Base-by-base conservation (phyloP, 305 asterid species). In the Caryopteris hybrid region DNA sequence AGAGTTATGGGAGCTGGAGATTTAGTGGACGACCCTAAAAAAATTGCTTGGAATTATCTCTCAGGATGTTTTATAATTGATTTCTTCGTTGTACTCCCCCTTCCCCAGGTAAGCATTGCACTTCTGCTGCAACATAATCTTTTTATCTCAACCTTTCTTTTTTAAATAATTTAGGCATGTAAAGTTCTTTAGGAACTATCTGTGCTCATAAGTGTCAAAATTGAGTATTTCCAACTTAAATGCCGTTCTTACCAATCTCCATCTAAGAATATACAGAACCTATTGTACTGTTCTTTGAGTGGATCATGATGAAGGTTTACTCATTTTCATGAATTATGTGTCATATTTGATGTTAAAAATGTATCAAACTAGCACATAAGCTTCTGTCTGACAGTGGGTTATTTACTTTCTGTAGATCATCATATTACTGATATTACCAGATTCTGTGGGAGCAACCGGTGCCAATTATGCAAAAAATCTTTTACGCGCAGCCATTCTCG, bases 1-100 rank as follows among this genome's bases (percentile, higher is more conserved):
- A 73, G 82, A 85, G 95, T 92, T 33, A 83, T 77, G 70, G 98
- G 96, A 55, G 80, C 96, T 47, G 98, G 98, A 69, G 96, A 88
- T 64, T 80, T 92, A 58, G 92, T 76, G 13, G 96, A 87, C 59
- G 83, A 86, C 62, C 96, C 96, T 38, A 83, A 73, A 68, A 84
- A 47, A 66, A 92, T 92, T 33, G 98, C 96, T 25, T 68, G 64
- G 59, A 69, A 92, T 67, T 92, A 92, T 82, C 83, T 89, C 51
- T 29, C 41, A 42, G 86, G 89, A 73, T 82, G 72, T 75, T 88
- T 92, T 79, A 6, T 59, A 12, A 21, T 89, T 17, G 98, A 92
- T 70, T 59, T 89, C 9, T 78, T 89, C 56, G 76, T 78, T 23
- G 84, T 83, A 31, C 82, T 89, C 34, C 98, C 98, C 51, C 87